Evolutionary conservation across 768 basidiomycete species (phyloP).

Genomic region (Calocybe indica): DNA sequence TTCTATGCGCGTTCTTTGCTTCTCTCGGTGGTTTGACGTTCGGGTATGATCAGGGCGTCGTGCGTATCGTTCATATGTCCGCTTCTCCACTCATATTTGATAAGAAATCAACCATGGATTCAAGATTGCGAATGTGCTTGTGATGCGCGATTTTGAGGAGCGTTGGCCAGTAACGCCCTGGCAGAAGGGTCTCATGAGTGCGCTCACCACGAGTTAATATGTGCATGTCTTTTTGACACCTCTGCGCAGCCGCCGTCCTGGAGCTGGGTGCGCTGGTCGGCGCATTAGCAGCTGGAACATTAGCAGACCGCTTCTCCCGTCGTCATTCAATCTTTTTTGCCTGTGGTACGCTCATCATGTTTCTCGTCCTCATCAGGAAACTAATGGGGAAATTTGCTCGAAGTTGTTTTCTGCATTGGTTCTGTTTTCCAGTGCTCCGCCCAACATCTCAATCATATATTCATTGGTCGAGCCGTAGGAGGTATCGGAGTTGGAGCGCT

Average conservation of each 20-base stretch:
- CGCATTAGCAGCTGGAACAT: slow-evolving; percentile 57
- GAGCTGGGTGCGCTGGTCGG: slow-evolving; percentile 81
- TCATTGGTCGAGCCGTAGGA: slow-evolving; percentile 68
- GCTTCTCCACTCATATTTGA: neutral
- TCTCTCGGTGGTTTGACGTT: slow-evolving; percentile 75
- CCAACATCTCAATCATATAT: slow-evolving; percentile 46
- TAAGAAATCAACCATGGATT: neutral
- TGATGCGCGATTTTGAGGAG: slow-evolving; percentile 68
- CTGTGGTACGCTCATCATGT: slow-evolving; percentile 42
- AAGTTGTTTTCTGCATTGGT: slow-evolving; percentile 68
- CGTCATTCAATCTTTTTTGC: slow-evolving; percentile 61
- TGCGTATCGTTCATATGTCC: slow-evolving; percentile 13
- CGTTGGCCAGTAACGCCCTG: slow-evolving; percentile 68
- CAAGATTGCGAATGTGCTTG: slow-evolving; percentile 76
- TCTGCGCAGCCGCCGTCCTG: slow-evolving; percentile 57
- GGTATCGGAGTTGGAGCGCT: slow-evolving; percentile 78
- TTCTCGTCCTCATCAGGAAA: neutral
- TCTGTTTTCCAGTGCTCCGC: slow-evolving; percentile 66
- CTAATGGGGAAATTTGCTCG: neutral
- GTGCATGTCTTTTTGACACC: slow-evolving; percentile 2
- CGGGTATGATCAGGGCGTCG: slow-evolving; percentile 81
- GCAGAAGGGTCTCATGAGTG: slow-evolving; percentile 77
- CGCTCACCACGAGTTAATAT: slow-evolving; percentile 9
- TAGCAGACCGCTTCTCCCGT: slow-evolving; percentile 65
- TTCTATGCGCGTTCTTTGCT: slow-evolving; percentile 67